phyloP scores from a whole-genome alignment of 2,329 filamentous ascomycete genomes.

The Mycocentrospora acerina region DNA sequence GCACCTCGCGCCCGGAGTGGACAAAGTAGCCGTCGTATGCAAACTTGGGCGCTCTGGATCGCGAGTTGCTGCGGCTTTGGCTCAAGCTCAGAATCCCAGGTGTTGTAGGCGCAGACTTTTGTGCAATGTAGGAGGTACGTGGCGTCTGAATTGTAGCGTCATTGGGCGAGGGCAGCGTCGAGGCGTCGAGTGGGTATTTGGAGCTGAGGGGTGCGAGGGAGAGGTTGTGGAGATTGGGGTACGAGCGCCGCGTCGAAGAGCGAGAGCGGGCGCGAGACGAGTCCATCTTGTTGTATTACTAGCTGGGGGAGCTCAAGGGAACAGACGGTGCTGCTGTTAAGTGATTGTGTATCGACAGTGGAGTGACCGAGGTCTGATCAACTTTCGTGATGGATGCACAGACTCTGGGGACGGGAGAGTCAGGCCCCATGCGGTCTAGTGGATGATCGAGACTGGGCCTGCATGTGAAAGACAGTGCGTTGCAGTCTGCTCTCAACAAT shows the following conservation, averaged over 20 bases:
- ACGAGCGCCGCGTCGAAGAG: conserved; percentile 52
- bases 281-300: conserved; percentile 19
- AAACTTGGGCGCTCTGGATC: conserved; percentile 31
- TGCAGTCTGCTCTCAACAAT: not conserved
- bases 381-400: conserved; percentile 15
- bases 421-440: conserved; percentile 14
- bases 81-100: conserved; percentile 51
- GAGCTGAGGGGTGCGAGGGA: conserved; percentile 62
- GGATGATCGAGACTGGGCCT: conserved; percentile 12
- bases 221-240: conserved; percentile 60
- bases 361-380: conserved; percentile 30
- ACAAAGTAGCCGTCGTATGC: conserved; percentile 38
- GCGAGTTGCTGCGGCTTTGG: conserved; percentile 38
- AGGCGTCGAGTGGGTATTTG: conserved; percentile 54
- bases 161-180: conserved; percentile 36
- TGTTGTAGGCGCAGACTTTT: conserved; percentile 51
- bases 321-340: conserved; percentile 6
- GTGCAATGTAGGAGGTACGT: conserved; percentile 50
- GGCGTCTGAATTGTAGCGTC: conserved; percentile 30
- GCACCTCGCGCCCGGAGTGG: conserved; percentile 21
- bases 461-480: conserved; percentile 20
- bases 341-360: conserved; percentile 5
- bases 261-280: conserved; percentile 17
- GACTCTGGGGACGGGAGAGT: conserved; percentile 20
- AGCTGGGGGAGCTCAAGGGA: not conserved